Evolutionary conservation across 73 alveolate species (phyloP), one percentile per base, ranked within the genome.

Genomic region (Paramecium tetraurelia): DNA sequence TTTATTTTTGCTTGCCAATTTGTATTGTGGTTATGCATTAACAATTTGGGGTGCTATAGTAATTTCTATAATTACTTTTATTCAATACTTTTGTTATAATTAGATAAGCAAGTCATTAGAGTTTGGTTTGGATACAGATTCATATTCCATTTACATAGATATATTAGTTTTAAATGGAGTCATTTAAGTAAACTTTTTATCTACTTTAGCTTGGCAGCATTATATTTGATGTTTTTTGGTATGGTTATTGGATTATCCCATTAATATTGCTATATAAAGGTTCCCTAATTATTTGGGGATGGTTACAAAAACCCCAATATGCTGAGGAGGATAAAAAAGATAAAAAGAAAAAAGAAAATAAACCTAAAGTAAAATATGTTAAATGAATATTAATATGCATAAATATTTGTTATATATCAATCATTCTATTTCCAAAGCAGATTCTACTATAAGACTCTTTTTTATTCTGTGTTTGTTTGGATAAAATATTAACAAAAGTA

Each of bases 181-280:
- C 24, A 48, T 80, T 44, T 11, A 43, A 22, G 90, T 80, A 80
- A 22, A 0, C 8, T 38, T 14, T 44, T 4, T n/a, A 40, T 12
- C 27, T 18, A 44, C 10, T 20, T 21, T 44, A 80, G 90, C 75
- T 80, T 27, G 76, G 70, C 9, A 80, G 90, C 31, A 40, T 24
- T 44, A 40, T 80, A 0, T 41, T 46, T 41, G 90, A 80, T n/a
- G 18, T 22, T 9, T 33, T 48, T 4, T 80, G 90, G 90, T 48
- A 80, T 80, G 75, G 70, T 10, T 80, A 80, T 80, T 46, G 70
- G 72, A 41, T 80, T 44, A 40, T 80, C 21, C 90, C 90, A 18
- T 40, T 40, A 48, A 43, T 80, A 43, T 44, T 80, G n/a, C 4
- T 80, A 3, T 80, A 80, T 48, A 80, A 80, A 80, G 70, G 70